Base-by-base conservation (phyloP, 140 eudicot genomes). In the Flaveria floridana region DNA sequence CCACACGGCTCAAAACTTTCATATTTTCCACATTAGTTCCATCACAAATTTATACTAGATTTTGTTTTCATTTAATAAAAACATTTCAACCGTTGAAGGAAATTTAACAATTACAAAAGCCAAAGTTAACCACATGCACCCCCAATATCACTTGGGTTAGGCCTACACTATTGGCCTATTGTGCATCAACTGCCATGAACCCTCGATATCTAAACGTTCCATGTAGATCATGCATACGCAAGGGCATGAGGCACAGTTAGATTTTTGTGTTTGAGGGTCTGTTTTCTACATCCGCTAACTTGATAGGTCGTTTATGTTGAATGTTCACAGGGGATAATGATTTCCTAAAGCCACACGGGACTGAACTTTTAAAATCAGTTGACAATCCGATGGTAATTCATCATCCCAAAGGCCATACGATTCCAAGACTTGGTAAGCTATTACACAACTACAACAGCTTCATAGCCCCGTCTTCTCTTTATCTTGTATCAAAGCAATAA, bases 331-430 rank as follows among this genome's bases (percentile, higher is more conserved):
- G 99, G 25, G 97, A 94, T 15, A 74, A 71, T 7, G 99, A 94
- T 76, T 91, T 88, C 78, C 74, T 94, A 80, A 88, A 85, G 80
- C 84, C 82, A 26, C 20, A 80, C 56, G 97, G 99, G 16, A 83
- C 74, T 7, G 88, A 81, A 44, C 96, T 94, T 28, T 65, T 94
- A 76, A 82, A 94, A 52, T 84, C 88, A 6, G 86, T 77, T 73
- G 92, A 82, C 34, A 85, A 94, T 28, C 91, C 95, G 11, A 44
- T 88, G 11, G 85, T 94, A 4, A 91, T 94, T 80, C 88, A 76
- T 76, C 99, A 94, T 78, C 99, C 99, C 18, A 91, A 85, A 84
- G 99, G 99, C 52, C 99, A 94, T 44, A 91, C 99, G 0, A 84
- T 94, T 71, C 97, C 99, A 21, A 85, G 95, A 85, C 84, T 94